Conservation (phyloP, 371 early-diverging fungal species). For the Mortierella sp. region DNA sequence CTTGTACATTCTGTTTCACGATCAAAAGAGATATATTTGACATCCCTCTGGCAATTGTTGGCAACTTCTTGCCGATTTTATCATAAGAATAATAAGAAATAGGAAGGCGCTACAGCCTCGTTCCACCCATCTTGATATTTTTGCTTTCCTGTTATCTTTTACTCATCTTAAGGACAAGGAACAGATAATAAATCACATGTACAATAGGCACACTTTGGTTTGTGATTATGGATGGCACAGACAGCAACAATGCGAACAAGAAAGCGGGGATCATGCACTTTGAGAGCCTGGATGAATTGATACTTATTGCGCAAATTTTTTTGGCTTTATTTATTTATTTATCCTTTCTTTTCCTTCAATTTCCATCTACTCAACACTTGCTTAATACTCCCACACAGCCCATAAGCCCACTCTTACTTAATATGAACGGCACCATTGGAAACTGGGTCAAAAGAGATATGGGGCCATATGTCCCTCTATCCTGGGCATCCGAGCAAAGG, state of each 20-base stretch:
- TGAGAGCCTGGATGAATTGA: too few species aligned
- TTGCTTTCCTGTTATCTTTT: neutral
- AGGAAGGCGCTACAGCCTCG: too few species aligned
- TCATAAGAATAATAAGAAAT: slow-evolving; percentile 14
- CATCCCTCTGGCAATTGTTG: slow-evolving; percentile 88
- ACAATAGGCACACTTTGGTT: neutral
- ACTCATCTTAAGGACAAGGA: slow-evolving; percentile 7
- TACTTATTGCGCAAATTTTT: too few species aligned
- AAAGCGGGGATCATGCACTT: too few species aligned
- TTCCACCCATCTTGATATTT: too few species aligned
- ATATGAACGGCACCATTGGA: slow-evolving; percentile 28
- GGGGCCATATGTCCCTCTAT: neutral
- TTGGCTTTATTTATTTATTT: too few species aligned
- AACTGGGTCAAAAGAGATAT: slow-evolving; percentile 23
- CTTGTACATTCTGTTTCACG: slow-evolving; percentile 92
- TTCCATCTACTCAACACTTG: neutral
- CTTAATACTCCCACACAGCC: too few species aligned
- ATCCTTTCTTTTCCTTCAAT: neutral
- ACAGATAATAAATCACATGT: neutral
- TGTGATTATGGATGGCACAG: too few species aligned
- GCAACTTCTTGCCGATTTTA: slow-evolving; percentile 65
- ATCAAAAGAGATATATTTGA: slow-evolving; percentile 94
- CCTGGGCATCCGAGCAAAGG: slow-evolving; percentile 40
- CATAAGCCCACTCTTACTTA: neutral
- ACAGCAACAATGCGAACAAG: too few species aligned